Conservation (phyloP, 169 alveolate species). For the Miamiensis avidus region DNA sequence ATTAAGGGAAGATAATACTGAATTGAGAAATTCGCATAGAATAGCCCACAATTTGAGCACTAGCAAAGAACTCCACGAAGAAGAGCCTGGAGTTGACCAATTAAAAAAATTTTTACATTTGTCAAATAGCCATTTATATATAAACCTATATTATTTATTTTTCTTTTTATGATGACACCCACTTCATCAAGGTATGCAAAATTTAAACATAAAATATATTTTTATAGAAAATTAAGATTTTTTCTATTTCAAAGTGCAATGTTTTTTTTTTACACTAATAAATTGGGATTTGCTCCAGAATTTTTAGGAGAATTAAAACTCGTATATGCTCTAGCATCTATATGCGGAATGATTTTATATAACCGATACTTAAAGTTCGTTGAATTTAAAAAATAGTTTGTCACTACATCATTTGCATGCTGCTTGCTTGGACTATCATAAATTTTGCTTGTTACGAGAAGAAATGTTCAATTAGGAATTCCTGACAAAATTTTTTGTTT, state of each 20-base stretch:
- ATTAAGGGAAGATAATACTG: slow-evolving; percentile 73
- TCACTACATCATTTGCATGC: slow-evolving; percentile 87
- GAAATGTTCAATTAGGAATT: slow-evolving; percentile 84
- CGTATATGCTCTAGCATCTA: slow-evolving; percentile 91
- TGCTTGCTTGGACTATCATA: slow-evolving; percentile 59
- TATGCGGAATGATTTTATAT: slow-evolving; percentile 89
- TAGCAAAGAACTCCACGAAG: neutral
- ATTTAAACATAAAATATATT: too few species aligned
- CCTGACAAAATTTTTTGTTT: slow-evolving; percentile 90
- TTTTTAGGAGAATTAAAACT: slow-evolving; percentile 95
- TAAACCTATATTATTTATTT: slow-evolving; percentile 91
- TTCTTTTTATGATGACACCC: slow-evolving; percentile 79
- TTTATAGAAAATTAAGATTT: too few species aligned
- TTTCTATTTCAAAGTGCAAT: slow-evolving; percentile 72
- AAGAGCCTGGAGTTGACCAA: slow-evolving; percentile 42
- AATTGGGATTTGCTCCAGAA: slow-evolving; percentile 91
- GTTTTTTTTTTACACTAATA: slow-evolving; percentile 93
- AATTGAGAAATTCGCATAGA: too few species aligned
- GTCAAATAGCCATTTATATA: slow-evolving; percentile 85
- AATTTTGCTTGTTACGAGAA: slow-evolving; percentile 85
- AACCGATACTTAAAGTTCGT: slow-evolving; percentile 84
- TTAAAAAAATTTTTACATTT: slow-evolving; percentile 75
- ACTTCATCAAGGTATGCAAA: slow-evolving; percentile 67
- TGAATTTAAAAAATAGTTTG: slow-evolving; percentile 85
- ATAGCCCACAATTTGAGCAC: too few species aligned